These are phyloP conservation scores for Pinus tabuliformis DNA, from an alignment of 75 land plant species.

Conservation along the genomic window DNA sequence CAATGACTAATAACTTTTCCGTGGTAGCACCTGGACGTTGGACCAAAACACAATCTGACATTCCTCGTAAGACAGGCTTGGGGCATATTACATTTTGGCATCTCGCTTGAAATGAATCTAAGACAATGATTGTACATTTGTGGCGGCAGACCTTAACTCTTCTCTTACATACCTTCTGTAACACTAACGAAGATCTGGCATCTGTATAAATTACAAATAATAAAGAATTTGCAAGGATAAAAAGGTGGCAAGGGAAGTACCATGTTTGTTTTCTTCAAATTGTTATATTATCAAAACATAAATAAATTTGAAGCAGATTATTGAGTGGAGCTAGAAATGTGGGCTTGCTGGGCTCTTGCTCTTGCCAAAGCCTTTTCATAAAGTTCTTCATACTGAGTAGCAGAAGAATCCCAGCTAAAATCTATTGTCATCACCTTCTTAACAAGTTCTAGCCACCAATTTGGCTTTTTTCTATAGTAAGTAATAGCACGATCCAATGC, in stretches of 20 bases:
- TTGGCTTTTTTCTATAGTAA: constrained; percentile 38
- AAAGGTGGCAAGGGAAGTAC: neutral
- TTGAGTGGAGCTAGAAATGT: neutral
- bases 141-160: neutral
- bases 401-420: constrained; percentile 91
- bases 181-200: neutral
- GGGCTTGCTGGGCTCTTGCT: constrained; percentile 40
- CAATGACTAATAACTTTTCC: neutral
- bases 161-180: neutral
- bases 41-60: neutral
- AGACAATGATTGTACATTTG: neutral
- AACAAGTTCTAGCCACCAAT: constrained; percentile 73
- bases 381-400: constrained; percentile 81
- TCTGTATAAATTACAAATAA: neutral
- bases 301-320: neutral
- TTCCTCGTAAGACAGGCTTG: neutral
- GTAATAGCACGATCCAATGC: constrained; percentile 82
- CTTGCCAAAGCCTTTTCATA: constrained; percentile 69
- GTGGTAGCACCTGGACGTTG: neutral
- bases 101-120: neutral
- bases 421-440: constrained; percentile 77
- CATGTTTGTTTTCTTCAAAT: neutral
- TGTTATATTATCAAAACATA: neutral
- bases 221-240: neutral
- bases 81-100: neutral